phyloP scores from a whole-genome alignment of 129 eudicot genomes.

The Flaveria trinervia region DNA sequence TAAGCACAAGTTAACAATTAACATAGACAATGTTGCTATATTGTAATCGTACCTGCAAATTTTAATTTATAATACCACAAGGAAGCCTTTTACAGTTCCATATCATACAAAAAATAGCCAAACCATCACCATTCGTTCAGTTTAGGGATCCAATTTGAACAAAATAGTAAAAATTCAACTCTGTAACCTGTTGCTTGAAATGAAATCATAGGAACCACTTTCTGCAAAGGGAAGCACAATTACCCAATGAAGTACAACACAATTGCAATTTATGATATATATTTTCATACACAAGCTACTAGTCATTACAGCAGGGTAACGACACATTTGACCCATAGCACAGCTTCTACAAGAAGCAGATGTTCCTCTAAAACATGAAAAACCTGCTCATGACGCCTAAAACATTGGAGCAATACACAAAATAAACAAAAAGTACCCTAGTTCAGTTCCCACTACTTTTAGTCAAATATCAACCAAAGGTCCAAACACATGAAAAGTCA shows the following conservation, averaged over 20 bases:
- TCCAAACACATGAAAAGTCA: conserved; percentile 31
- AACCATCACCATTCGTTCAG: background rate
- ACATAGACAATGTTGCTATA: background rate
- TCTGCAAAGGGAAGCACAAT: background rate
- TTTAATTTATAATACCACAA: background rate
- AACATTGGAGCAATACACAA: conserved; percentile 12
- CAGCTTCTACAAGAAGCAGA: conserved; percentile 33
- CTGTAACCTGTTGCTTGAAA: background rate
- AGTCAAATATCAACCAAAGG: conserved; percentile 23
- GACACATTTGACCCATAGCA: conserved; percentile 3
- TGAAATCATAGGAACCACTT: background rate
- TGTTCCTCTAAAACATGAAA: conserved; percentile 30
- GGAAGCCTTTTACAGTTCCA: background rate
- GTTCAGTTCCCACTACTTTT: conserved; percentile 24
- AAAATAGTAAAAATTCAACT: background rate
- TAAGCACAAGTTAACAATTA: background rate
- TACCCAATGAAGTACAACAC: background rate
- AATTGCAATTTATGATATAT: conserved; percentile 13
- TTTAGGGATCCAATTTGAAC: background rate
- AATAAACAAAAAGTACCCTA: background rate
- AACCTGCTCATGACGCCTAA: conserved; percentile 31
- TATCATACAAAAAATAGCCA: background rate
- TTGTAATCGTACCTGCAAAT: background rate
- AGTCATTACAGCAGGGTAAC: conserved; percentile 30
- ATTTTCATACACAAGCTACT: conserved; percentile 10